Base-by-base conservation (phyloP, 129 eudicot species). In the Flaveria sonorensis region DNA sequence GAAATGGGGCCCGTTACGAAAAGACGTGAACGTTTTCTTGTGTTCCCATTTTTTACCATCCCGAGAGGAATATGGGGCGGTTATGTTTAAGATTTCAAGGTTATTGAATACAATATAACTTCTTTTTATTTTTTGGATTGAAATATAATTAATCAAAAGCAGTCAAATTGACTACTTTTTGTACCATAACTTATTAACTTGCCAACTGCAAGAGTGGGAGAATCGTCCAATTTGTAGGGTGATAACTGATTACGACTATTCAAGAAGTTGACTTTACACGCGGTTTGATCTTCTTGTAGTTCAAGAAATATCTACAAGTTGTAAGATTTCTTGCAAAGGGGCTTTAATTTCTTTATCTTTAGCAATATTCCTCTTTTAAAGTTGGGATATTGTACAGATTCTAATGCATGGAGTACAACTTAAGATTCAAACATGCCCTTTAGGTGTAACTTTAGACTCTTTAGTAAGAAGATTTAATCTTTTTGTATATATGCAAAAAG, bases 201-300 rank as follows among this genome's bases (percentile, higher is more conserved):
- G 9, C n/a, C 39, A 11, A 23, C 66, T 23, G n/a, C 66, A 23
- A 60, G 39, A 57, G 23, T 36, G 30, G n/a, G 39, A 60, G 13
- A 24, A 23, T 23, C 11, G 36, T 59, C 65, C 36, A 59, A 21
- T 10, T 60, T 60, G 40, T 23, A 60, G 40, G 39, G 66, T 5
- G 26, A 23, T 60, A 5, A 13, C 7, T 62, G 68, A 56, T 7
- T 0, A 18, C 4, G 62, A 62, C 68, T 6, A 32, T 61, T 71
- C 67, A 79, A 71, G 53, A 79, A 78, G 46, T 71, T 62, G 62
- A 80, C 79, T 73, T 73, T 42, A 43, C 9, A 80, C 75, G 80
- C 80, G 75, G 59, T 80, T 66, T 66, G 16, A 45, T 66, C 68
- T 52, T 26, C 83, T 79, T 79, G 45, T 23, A 63, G 78, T 63